Evolutionary conservation across 306 rosid genomes (phyloP), one percentile per base, ranked within the genome.

Genomic region (Biancaea sappan): DNA sequence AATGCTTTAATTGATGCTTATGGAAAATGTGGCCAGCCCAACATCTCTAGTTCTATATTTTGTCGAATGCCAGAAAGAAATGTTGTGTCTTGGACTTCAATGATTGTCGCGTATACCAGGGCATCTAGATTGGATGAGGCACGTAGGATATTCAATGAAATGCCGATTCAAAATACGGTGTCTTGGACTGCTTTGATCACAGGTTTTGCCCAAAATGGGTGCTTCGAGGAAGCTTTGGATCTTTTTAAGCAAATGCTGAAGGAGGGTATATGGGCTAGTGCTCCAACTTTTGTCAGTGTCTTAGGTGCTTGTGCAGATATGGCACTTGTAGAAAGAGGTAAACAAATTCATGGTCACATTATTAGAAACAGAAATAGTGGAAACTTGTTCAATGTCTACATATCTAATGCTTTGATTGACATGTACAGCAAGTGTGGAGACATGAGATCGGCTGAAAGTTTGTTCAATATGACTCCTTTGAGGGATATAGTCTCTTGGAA

Each of bases 181-280:
- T 80, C 91, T 58, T 89, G 94, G 94, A 83, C 88, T 79, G 89
- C 91, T 74, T 73, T 86, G 84, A 75, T 89, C 14, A 53, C 84
- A 0, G 84, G 85, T 26, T 81, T 85, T 32, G 84, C 63, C 1
- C 84, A 43, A 72, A 86, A 68, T 19, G 61, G 84, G 22, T 66
- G 26, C 25, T 79, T 73, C 16, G 47, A 35, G 19, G 84, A 86
- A 80, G 89, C 89, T 60, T 53, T 89, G 64, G 71, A 71, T 77
- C 64, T 63, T 29, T 89, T 84, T 79, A 22, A 50, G 76, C 35
- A 71, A 77, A 89, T 89, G 94, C 62, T 76, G 53, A 76, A 47
- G 60, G 87, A 79, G 50, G 76, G 84, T 13, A 38, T 54, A 16
- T 48, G 66, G 66, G 87, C 88, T 29, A 81, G 48, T 54, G 76